Conservation (phyloP, 768 basidiomycete genomes). For the Phylloporus arenicola region DNA sequence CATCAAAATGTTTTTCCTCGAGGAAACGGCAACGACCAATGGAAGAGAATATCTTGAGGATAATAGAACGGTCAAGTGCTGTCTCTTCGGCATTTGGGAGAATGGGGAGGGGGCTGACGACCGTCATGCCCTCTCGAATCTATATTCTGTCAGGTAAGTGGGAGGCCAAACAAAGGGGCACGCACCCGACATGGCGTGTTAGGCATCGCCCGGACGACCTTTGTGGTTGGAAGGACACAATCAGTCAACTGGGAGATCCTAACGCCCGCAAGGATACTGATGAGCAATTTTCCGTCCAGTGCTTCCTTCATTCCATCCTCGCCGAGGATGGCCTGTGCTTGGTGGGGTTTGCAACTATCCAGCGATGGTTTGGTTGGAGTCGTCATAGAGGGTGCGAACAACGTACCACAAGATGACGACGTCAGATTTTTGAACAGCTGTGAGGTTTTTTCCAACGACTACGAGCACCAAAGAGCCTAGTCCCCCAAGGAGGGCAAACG, state of each 20-base stretch:
- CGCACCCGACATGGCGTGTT: conserved; percentile 93
- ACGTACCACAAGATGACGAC: conserved; percentile 85
- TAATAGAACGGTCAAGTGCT: conserved; percentile 64
- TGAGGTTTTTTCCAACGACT: conserved; percentile 60
- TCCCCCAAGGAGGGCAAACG: conserved; percentile 55
- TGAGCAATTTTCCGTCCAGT: conserved; percentile 82
- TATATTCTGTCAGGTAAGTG: conserved; percentile 27
- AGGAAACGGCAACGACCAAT: conserved; percentile 95
- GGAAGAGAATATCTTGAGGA: conserved; percentile 93
- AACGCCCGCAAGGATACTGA: conserved; percentile 97
- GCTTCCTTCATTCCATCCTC: conserved; percentile 78
- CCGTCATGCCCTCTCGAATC: conserved; percentile 99
- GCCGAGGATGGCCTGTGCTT: conserved; percentile 67
- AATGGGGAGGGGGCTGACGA: conserved; percentile 68
- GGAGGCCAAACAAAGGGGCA: not conserved
- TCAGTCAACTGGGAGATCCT: conserved; percentile 74
- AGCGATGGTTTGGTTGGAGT: conserved; percentile 1
- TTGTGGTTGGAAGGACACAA: conserved; percentile 73
- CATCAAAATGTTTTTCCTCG: conserved; percentile 98
- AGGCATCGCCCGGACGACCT: conserved; percentile 94
- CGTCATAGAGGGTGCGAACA: not conserved
- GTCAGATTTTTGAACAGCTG: conserved; percentile 68
- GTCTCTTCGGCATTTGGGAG: conserved; percentile 34
- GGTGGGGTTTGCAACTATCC: conserved; percentile 87
- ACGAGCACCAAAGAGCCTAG: conserved; percentile 69